Evolutionary conservation across 1,284 basidiomycete species (phyloP).

Genomic region (Lentinula novae-zelandiae): DNA sequence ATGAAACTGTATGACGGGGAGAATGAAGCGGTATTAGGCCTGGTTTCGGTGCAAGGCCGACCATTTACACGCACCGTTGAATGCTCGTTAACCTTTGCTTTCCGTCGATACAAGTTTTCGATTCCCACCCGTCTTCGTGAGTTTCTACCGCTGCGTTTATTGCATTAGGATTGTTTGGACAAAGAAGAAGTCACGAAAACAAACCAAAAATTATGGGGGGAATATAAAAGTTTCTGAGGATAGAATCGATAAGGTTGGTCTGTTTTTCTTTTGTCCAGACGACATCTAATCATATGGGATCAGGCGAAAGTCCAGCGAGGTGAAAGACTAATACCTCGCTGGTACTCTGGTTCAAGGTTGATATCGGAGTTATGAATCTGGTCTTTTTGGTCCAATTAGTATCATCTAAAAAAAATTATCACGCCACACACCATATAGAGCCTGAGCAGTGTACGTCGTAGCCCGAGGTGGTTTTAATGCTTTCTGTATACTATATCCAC

Average conservation of each 20-base stretch:
- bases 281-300: conserved; percentile 11
- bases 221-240: conserved; percentile 43
- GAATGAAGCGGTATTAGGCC: background rate
- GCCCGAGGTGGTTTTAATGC: conserved; percentile 58
- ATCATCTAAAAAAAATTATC: background rate
- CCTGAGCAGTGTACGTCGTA: conserved; percentile 65
- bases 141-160: conserved; percentile 37
- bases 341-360: conserved; percentile 70
- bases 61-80: conserved; percentile 1
- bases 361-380: conserved; percentile 58
- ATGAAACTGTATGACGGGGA: conserved; percentile 45
- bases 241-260: conserved; percentile 22
- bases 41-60: background rate
- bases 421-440: conserved; percentile 51
- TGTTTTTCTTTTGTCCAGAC: conserved; percentile 25
- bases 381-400: conserved; percentile 34
- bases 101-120: conserved; percentile 69
- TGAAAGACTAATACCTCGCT: conserved; percentile 47
- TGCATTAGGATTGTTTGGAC: background rate
- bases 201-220: conserved; percentile 71
- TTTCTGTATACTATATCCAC: conserved; percentile 47
- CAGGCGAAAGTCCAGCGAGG: background rate
- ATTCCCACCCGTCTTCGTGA: conserved; percentile 58
- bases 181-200: conserved; percentile 16
- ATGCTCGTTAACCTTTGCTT: conserved; percentile 76